Base-by-base conservation (phyloP, 1,284 basidiomycete genomes). In the Baeospora myosura region DNA sequence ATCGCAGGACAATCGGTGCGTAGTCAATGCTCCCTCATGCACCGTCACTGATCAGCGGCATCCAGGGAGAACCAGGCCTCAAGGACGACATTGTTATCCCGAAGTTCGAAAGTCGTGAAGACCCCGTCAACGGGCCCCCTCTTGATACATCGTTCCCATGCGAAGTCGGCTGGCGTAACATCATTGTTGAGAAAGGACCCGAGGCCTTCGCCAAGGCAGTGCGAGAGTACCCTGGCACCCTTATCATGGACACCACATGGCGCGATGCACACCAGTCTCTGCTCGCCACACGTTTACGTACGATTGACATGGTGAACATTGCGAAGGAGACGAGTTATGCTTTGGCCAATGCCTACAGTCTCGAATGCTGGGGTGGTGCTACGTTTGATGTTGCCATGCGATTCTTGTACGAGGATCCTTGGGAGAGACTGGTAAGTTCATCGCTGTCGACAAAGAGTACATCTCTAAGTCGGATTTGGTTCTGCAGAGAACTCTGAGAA, bases 321-420 rank as follows among this genome's bases (percentile, higher is more conserved):
- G 96, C 96, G 47, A 97, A 92, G 66, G 93, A 97, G 74, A 98
- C 96, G 1, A 90, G 85, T 56, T 86, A 90, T 63, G 95, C 94
- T 5, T 74, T 99, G 41, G 81, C 90, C 39, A 98, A 98, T 59
- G 90, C 96, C 16, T 99, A 93, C 72, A 88, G 88, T 59, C 68
- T 99, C 51, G 96, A 99, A 64, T 98, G 95, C 75, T 99, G 96
- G 96, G 96, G 96, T 59, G 96, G 96, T 52, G 96, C 96, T 36
- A 98, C 96, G 3, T 99, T 99, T 60, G 96, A 98, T 64, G 96
- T 99, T 38, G 88, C 96, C 24, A 98, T 98, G 95, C 85, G 95
- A 44, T 98, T 99, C 87, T 71, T 99, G 60, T 98, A 98, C 64
- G 96, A 99, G 65, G 96, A 99, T 68, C 96, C 96, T 56, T 99